Evolutionary conservation across 2,329 filamentous ascomycete species (phyloP).

Genomic region (Aureobasidium subglaciale): DNA sequence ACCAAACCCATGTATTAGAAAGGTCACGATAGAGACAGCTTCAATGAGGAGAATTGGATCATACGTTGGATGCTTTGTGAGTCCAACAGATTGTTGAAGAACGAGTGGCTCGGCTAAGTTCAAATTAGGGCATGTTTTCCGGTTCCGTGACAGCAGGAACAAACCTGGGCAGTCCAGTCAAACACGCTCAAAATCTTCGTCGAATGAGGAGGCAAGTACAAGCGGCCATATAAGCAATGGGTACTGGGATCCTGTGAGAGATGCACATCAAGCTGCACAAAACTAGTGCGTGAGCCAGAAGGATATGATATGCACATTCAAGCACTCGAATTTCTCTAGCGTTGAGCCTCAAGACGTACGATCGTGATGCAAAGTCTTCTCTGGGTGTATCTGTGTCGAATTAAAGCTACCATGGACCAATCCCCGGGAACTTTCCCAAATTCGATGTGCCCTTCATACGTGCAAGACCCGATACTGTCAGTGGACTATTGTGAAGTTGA

Average conservation of each 20-base stretch:
- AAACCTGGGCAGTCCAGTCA: background rate
- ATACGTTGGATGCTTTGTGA: slow-evolving; percentile 44
- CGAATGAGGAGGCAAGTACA: background rate
- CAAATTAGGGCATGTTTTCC: slow-evolving; percentile 37
- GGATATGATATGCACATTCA: background rate
- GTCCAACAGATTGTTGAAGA: background rate
- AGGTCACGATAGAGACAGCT: slow-evolving; percentile 34
- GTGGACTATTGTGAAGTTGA: too few species aligned
- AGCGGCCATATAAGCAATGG: slow-evolving; percentile 13
- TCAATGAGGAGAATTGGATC: slow-evolving; percentile 44
- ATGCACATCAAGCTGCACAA: slow-evolving; percentile 13
- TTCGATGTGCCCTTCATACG: too few species aligned
- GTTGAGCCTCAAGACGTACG: background rate
- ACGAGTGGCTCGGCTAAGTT: background rate
- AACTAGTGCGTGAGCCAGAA: background rate
- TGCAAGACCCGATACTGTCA: too few species aligned
- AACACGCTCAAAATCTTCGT: background rate
- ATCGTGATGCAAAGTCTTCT: too few species aligned
- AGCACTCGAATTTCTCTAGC: background rate
- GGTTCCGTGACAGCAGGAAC: slow-evolving; percentile 38
- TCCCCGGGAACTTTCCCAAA: too few species aligned
- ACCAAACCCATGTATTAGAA: slow-evolving; percentile 37
- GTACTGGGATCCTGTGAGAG: slow-evolving; percentile 29
- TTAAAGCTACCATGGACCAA: too few species aligned
- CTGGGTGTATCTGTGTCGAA: too few species aligned